Evolutionary conservation across 2,329 filamentous ascomycete species (phyloP).

Genomic region (Monosporascus sp.): DNA sequence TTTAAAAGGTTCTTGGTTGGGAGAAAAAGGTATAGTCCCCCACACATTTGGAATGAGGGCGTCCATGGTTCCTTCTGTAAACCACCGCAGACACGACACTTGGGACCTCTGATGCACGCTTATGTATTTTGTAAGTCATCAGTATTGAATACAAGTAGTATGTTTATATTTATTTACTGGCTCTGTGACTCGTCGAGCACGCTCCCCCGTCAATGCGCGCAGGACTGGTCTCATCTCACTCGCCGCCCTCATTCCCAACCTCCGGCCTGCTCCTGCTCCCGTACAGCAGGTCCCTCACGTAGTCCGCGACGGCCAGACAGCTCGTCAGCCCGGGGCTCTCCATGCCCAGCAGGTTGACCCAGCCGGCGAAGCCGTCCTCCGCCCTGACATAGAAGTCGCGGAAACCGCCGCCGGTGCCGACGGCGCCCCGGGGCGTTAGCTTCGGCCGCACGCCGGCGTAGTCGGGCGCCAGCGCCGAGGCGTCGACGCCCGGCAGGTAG

Average conservation of each 20-base stretch:
- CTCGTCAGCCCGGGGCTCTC: constrained; percentile 92
- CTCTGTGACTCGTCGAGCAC: no score
- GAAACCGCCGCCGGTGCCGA: constrained; percentile 62
- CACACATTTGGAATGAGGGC: no score
- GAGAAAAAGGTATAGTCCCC: no score
- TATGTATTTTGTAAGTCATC: neutral
- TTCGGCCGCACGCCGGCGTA: constrained; percentile 94
- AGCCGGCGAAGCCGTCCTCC: constrained; percentile 74
- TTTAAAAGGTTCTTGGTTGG: no score
- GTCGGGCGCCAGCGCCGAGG: constrained; percentile 63
- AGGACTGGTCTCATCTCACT: no score
- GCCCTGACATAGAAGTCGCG: constrained; percentile 76
- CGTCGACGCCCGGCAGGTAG: constrained; percentile 73
- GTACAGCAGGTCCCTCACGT: constrained; percentile 54
- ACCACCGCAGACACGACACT: no score
- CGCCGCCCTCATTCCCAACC: neutral
- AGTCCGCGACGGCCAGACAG: constrained; percentile 76
- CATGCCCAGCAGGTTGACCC: constrained; percentile 86
- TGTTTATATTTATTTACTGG: no score
- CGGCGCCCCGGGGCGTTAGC: constrained; percentile 54
- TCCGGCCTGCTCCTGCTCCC: constrained; percentile 11
- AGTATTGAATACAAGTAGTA: neutral
- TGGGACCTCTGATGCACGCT: neutral
- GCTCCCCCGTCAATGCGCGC: neutral
- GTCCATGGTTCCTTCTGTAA: no score